Conservation (phyloP, 495 filamentous ascomycete genomes). For the Articulospora tetracladia region DNA sequence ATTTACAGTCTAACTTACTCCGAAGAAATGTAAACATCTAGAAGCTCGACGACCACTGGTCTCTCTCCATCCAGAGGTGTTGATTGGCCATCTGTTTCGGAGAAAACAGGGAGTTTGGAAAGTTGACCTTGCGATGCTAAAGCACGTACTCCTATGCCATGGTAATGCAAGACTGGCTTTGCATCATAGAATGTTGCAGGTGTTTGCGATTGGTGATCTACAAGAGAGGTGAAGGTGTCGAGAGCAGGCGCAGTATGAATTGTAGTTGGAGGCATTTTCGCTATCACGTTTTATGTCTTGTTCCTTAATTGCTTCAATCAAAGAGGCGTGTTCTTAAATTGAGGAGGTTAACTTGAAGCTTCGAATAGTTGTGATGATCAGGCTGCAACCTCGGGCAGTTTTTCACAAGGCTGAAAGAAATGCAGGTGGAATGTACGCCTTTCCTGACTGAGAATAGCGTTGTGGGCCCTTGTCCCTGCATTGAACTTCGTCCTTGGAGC, state of each 20-base stretch:
- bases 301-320: background rate
- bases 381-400: background rate
- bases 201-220: slow-evolving; percentile 79
- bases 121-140: slow-evolving; percentile 40
- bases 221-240: slow-evolving; percentile 64
- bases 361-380: slow-evolving; percentile 4
- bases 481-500: no score
- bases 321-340: background rate
- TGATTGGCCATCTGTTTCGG: slow-evolving; percentile 26
- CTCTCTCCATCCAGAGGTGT: slow-evolving; percentile 23
- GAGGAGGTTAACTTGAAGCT: background rate
- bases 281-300: no score
- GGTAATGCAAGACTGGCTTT: slow-evolving; percentile 77
- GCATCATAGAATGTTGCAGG: slow-evolving; percentile 77
- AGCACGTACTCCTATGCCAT: slow-evolving; percentile 58
- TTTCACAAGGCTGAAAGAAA: background rate
- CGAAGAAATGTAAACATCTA: slow-evolving; percentile 77
- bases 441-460: background rate
- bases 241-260: slow-evolving; percentile 45
- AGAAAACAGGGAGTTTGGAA: slow-evolving; percentile 48
- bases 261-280: slow-evolving; percentile 31
- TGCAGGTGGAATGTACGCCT: background rate
- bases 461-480: background rate
- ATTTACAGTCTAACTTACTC: slow-evolving; percentile 51
- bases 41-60: slow-evolving; percentile 35